These are phyloP conservation scores for Zizania latifolia DNA, from an alignment of 176 grass and related monocot species.

Conservation along the genomic window DNA sequence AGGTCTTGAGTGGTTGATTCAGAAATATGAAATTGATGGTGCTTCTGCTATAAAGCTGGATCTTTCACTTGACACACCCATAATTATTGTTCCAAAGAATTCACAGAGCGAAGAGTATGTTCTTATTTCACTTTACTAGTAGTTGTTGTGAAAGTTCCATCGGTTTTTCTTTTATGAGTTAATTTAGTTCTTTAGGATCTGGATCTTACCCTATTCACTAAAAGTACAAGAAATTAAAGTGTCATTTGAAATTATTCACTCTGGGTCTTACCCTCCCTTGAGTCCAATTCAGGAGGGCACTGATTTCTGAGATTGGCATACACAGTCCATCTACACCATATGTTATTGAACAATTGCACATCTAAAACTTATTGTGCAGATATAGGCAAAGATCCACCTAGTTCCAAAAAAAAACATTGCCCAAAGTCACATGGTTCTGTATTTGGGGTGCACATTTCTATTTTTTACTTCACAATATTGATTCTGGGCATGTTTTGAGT, in stretches of 20 bases:
- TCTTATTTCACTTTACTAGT: conserved; percentile 13
- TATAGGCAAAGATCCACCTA: too few relatives aligned
- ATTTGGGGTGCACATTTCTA: not conserved
- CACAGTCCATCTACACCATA: not conserved
- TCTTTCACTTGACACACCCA: conserved; percentile 90
- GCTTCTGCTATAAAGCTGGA: conserved; percentile 82
- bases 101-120: conserved; percentile 87
- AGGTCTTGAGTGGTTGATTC: conserved; percentile 89
- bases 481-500: too few relatives aligned
- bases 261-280: too few relatives aligned
- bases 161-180: not conserved
- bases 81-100: conserved; percentile 87
- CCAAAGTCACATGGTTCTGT: not conserved
- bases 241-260: too few relatives aligned
- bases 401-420: too few relatives aligned
- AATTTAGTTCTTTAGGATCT: conserved; percentile 1
- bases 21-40: conserved; percentile 98
- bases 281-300: too few relatives aligned
- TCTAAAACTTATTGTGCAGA: too few relatives aligned
- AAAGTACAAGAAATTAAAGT: too few relatives aligned
- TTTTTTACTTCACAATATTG: conserved; percentile 6
- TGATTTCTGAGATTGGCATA: too few relatives aligned
- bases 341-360: too few relatives aligned
- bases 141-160: not conserved
- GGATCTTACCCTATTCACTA: too few relatives aligned